Evolutionary conservation across 805 yeast genomes (phyloP).

Genomic region (Zygosaccharomyces lentus): DNA sequence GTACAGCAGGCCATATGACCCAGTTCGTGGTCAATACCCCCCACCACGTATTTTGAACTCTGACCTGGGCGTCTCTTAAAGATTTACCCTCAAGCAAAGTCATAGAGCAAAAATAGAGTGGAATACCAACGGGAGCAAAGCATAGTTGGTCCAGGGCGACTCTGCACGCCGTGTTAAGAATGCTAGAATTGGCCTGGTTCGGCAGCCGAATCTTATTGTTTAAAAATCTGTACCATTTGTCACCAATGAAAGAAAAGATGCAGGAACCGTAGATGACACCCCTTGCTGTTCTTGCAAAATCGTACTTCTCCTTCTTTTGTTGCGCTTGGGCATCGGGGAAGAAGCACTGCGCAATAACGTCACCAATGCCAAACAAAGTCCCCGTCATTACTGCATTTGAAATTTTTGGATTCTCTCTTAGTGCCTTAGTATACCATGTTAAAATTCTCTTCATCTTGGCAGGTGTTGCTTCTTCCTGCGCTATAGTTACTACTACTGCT

Average conservation of each 20-base stretch:
- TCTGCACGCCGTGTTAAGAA: constrained; percentile 41
- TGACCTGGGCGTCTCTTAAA: constrained; percentile 38
- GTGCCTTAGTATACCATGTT: constrained; percentile 18
- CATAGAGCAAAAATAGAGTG: constrained; percentile 66
- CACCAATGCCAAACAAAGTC: constrained; percentile 69
- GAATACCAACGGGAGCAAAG: constrained; percentile 77
- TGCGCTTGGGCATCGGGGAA: constrained; percentile 35
- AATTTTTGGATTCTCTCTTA: constrained; percentile 45
- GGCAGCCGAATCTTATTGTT: constrained; percentile 41
- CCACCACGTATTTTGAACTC: constrained; percentile 52
- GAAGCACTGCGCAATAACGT: constrained; percentile 60
- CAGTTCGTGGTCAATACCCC: constrained; percentile 70
- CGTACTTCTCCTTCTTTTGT: constrained; percentile 35
- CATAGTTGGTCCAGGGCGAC: constrained; percentile 67
- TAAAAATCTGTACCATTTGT: constrained; percentile 61
- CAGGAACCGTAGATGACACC: constrained; percentile 68
- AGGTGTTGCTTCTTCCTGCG: not conserved
- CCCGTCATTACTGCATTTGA: constrained; percentile 57
- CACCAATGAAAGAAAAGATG: constrained; percentile 72
- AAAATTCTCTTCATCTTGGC: constrained; percentile 17
- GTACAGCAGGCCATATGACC: constrained; percentile 89
- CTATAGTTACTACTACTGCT: too few relatives aligned
- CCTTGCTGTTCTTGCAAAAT: constrained; percentile 53
- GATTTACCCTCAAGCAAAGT: constrained; percentile 58
- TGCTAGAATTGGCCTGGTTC: constrained; percentile 18